phyloP scores from a whole-genome alignment of 2,329 filamentous ascomycete species.

The Cercospora citrullina region DNA sequence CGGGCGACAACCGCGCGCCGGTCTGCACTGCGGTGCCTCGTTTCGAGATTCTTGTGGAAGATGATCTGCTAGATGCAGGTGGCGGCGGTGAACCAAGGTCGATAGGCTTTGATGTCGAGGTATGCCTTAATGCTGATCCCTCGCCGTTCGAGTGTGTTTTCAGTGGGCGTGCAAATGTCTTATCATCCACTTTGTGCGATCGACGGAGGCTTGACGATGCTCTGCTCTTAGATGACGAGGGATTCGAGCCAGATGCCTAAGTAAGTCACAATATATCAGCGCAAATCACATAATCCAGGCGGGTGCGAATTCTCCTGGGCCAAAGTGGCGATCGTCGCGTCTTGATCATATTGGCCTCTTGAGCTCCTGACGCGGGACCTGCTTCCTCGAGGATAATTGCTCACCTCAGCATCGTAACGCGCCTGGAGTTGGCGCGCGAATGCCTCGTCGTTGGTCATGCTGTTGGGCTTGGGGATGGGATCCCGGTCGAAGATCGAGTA shows the following conservation, averaged over 20 bases:
- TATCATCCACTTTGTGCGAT: neutral
- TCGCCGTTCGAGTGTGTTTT: neutral
- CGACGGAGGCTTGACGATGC: neutral
- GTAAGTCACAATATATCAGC: neutral
- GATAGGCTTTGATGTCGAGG: neutral
- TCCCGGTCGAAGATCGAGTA: neutral
- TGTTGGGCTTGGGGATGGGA: neutral
- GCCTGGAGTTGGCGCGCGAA: conserved; percentile 15
- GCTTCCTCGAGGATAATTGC: neutral
- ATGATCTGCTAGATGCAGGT: neutral
- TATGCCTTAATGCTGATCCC: neutral
- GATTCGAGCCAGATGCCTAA: neutral
- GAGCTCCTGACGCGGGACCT: neutral
- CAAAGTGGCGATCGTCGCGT: neutral
- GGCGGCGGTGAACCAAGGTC: neutral
- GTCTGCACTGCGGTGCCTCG: neutral
- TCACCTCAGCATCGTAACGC: conserved; percentile 8
- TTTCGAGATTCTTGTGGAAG: neutral
- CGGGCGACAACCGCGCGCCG: neutral
- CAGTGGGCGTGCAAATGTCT: neutral
- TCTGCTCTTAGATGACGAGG: neutral
- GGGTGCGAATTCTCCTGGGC: neutral
- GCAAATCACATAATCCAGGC: neutral
- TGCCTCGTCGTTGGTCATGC: conserved; percentile 11
- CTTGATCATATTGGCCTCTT: neutral